Conservation (phyloP, 2,329 filamentous ascomycete species). For the Fusarium nanum region DNA sequence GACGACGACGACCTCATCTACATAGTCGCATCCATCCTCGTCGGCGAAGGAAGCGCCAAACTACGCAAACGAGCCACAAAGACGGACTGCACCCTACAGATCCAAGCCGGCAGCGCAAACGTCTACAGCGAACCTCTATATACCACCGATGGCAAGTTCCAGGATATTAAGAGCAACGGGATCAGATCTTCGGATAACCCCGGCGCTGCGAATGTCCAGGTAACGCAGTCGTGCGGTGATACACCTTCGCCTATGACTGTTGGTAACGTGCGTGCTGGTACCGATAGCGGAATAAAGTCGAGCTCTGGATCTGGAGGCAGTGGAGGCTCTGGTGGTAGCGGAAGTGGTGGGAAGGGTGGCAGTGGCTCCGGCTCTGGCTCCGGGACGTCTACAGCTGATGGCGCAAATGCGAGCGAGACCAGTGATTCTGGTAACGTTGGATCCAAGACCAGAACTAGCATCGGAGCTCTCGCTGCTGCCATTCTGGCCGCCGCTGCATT, state of each 20-base stretch:
- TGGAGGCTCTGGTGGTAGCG: conserved; percentile 4
- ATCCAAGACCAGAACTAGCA: conserved; percentile 5
- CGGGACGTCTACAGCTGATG: conserved; percentile 7
- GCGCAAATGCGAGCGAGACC: conserved; percentile 19
- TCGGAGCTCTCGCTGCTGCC: conserved; percentile 24
- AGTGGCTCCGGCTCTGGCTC: background rate
- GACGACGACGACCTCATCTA: conserved; percentile 22
- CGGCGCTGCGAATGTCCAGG: conserved; percentile 16
- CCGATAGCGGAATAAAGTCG: conserved; percentile 26
- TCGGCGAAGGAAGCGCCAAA: conserved; percentile 30
- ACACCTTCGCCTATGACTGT: conserved; percentile 28
- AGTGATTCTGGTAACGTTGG: conserved; percentile 19
- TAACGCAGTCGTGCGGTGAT: conserved; percentile 30
- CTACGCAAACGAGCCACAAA: conserved; percentile 19
- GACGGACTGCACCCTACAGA: conserved; percentile 29
- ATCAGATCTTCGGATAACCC: conserved; percentile 26
- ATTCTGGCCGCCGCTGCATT: conserved; percentile 14
- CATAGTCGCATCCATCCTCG: conserved; percentile 32
- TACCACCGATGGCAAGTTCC: conserved; percentile 29
- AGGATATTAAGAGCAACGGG: conserved; percentile 30
- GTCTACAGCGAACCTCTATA: conserved; percentile 31
- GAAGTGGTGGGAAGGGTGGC: conserved; percentile 1
- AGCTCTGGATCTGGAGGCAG: conserved; percentile 16
- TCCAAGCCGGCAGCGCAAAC: conserved; percentile 22
- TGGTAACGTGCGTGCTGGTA: conserved; percentile 24